Evolutionary conservation across 2,329 filamentous ascomycete species (phyloP), one percentile per base, ranked within the genome.

Genomic region (Aureobasidium pullulans): DNA sequence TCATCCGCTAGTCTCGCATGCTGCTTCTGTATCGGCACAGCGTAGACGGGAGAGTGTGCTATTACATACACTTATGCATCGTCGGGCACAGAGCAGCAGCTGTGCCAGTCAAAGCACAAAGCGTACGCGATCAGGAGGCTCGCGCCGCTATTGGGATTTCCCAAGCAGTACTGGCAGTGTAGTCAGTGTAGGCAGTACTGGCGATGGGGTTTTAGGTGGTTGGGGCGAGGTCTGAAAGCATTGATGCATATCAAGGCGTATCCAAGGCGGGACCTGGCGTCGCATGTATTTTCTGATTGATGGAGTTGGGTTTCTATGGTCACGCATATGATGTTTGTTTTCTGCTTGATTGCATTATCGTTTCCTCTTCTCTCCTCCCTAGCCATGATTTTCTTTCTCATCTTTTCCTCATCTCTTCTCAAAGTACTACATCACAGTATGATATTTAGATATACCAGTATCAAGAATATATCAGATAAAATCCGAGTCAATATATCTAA

Each of bases 81-180:
- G 65, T 60, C 68, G 69, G 54, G 40, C 52, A 28, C 53, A 37
- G 57, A 59, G 23, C 74, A 83, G 84, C 61, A 95, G 89, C 71
- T 96, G 90, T 71, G 90, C 90, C 16, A 96, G 89, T 69, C 90
- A 96, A 74, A 95, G 89, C 72, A 90, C 89, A 7, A 86, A 87
- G 70, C 84, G 86, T 66, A 85, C 78, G 59, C 75, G 75, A 4
- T 86, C 84, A 64, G 81, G 84, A 36, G 92, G 88, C 46, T 89
- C 86, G 47, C 78, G 90, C 57, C 90, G 96, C 70, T 96, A 95
- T 72, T 96, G 92, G 92, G 92, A 96, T 71, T 84, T 96, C 64
- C 50, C 50, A 15, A 90, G 90, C 29, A 92, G 88, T 59, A 87
- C 87, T 3, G 57, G 76, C 23, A 69, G 69, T 56, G 69, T 66